Evolutionary conservation across 2,329 filamentous ascomycete genomes (phyloP), one percentile per base, ranked within the genome.

Genomic region (Metarhizium sp.): DNA sequence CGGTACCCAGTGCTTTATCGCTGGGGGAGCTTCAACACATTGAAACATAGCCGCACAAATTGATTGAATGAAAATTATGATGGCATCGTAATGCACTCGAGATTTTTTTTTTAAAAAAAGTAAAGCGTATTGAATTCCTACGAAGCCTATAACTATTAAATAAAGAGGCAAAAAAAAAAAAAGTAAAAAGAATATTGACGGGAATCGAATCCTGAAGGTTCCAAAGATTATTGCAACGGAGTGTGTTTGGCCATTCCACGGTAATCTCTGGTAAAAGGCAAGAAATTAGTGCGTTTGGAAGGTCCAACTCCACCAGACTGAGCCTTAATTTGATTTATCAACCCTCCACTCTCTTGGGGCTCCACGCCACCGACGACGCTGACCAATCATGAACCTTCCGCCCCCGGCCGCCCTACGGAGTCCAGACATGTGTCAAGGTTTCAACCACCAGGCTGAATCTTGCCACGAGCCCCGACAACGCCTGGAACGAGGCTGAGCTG

Each of bases 261-360:
- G 57, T 56, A 58, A 58, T 58, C 57, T 58, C 57, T 58, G 57
- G 57, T 58, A 58, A 58, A 58, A 58, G 57, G 57, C 57, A 58
- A 58, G 57, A 58, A 56, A 58, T 58, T 58, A 56, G 54, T 58
- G 6, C 57, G 57, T 49, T 50, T 58, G 57, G 57, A 58, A 58
- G 57, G 57, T 58, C 57, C 54, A 58, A 58, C 57, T 58, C 57
- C 57, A 11, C 30, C 0, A 40, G 1, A 18, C 0, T 30, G 2
- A 0, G n/a, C 0, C 2, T 34, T 57, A 50, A 51, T 54, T 52
- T 3, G 6, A 6, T 11, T 0, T 57, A 57, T 57, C 38, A 49
- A 38, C 42, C 49, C 29, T 45, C 14, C 4, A 2, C 7, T 11
- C 13, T n/a, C 25, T 1, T 25, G 25, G 3, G 11, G 38, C 38